Conservation (phyloP, 495 filamentous ascomycete genomes). For the Penicillium desertorum region DNA sequence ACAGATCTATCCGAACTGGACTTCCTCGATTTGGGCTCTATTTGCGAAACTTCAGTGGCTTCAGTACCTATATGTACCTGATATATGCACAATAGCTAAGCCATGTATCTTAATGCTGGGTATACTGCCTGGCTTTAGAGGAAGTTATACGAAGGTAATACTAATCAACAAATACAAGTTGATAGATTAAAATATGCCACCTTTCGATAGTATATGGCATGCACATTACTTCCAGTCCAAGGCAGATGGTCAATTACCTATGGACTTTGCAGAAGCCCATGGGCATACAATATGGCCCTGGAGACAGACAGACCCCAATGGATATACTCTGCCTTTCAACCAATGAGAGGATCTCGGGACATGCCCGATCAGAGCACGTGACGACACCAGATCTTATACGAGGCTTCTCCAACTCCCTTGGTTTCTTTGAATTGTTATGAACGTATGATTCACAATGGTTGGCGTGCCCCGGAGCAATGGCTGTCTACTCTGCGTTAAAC, state of each 20-base stretch:
- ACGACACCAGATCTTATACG: background rate
- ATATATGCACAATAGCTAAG: background rate
- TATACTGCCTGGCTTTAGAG: background rate
- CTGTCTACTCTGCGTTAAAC: constrained; percentile 47
- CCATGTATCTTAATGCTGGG: background rate
- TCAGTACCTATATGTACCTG: background rate
- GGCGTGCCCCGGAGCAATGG: constrained; percentile 57
- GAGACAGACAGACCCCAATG: too few relatives aligned
- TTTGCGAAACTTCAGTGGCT: background rate
- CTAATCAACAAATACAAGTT: background rate
- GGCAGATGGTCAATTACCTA: background rate
- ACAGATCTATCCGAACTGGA: too few relatives aligned
- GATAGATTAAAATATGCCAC: background rate
- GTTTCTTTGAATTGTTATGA: background rate
- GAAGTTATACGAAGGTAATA: background rate
- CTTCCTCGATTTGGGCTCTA: background rate
- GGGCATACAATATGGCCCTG: too few relatives aligned
- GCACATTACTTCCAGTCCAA: background rate
- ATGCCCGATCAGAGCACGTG: background rate
- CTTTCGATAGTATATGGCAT: background rate
- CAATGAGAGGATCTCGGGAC: background rate
- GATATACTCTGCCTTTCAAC: background rate
- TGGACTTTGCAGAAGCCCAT: background rate
- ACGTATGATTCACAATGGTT: constrained; percentile 22
- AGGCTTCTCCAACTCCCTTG: background rate